Conservation (phyloP, 2,329 filamentous ascomycete genomes). For the Chaetomiaceae sp. region DNA sequence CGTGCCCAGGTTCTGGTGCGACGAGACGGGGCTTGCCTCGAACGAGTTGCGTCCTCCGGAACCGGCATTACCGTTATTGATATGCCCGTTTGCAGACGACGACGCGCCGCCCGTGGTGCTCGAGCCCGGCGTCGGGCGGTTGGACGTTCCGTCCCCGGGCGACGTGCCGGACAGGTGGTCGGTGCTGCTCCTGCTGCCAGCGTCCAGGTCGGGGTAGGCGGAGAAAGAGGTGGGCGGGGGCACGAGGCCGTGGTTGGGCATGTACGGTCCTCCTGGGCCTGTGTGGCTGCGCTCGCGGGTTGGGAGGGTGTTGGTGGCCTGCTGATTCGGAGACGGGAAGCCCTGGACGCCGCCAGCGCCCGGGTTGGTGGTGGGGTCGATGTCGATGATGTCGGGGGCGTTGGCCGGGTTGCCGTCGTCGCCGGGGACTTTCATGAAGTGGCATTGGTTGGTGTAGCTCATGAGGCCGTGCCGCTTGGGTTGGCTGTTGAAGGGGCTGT, state of each 20-base stretch:
- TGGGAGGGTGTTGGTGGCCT: slow-evolving; percentile 19
- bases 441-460: slow-evolving; percentile 42
- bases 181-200: slow-evolving; percentile 33
- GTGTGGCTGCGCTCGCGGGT: slow-evolving; percentile 20
- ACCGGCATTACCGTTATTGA: slow-evolving; percentile 36
- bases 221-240: slow-evolving; percentile 11
- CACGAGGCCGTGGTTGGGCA: slow-evolving; percentile 16
- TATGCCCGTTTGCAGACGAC: neutral
- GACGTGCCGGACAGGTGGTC: slow-evolving; percentile 45
- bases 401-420: slow-evolving; percentile 39
- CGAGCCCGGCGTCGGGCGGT: slow-evolving; percentile 57
- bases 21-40: slow-evolving; percentile 47
- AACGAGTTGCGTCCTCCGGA: slow-evolving; percentile 45
- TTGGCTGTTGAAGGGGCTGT: neutral
- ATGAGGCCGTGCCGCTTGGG: slow-evolving; percentile 21
- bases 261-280: slow-evolving; percentile 8
- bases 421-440: slow-evolving; percentile 38
- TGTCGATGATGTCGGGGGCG: slow-evolving; percentile 39
- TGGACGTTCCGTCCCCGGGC: slow-evolving; percentile 45
- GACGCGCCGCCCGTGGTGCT: slow-evolving; percentile 38
- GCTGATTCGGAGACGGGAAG: slow-evolving; percentile 17
- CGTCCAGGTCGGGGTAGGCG: slow-evolving; percentile 40
- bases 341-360: slow-evolving; percentile 22
- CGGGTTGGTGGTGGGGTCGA: slow-evolving; percentile 31
- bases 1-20: slow-evolving; percentile 37